phyloP scores from a whole-genome alignment of 2,329 filamentous ascomycete genomes.

The Akanthomyces dipterigenus region DNA sequence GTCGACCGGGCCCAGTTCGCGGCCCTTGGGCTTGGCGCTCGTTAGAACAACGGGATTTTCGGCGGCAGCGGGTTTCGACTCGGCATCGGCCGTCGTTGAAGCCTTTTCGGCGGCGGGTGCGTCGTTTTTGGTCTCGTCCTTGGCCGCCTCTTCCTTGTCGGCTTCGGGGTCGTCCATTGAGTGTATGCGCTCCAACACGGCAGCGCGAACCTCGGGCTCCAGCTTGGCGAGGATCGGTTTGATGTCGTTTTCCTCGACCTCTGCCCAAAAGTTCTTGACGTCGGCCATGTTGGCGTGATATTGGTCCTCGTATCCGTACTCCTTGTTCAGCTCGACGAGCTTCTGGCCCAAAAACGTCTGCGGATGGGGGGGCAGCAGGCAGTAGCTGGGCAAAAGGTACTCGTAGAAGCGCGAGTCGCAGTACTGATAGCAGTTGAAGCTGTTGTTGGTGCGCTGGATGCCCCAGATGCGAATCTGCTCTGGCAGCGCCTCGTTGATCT shows the following conservation, averaged over 20 bases:
- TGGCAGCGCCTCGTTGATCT: conserved; percentile 81
- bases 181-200: conserved; percentile 58
- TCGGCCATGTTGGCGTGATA: conserved; percentile 67
- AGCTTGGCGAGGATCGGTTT: conserved; percentile 60
- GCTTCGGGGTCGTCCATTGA: conserved; percentile 19
- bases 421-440: conserved; percentile 89
- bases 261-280: conserved; percentile 73
- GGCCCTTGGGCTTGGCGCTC: conserved; percentile 32
- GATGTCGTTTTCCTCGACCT: conserved; percentile 74
- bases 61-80: conserved; percentile 15
- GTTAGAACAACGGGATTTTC: conserved; percentile 20
- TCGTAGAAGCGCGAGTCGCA: conserved; percentile 97
- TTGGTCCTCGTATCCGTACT: conserved; percentile 63
- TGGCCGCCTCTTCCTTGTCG: conserved; percentile 18
- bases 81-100: conserved; percentile 16
- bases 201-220: conserved; percentile 55
- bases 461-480: conserved; percentile 94
- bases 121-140: conserved; percentile 19
- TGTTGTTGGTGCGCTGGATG: conserved; percentile 79
- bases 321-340: conserved; percentile 68
- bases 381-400: conserved; percentile 91
- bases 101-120: conserved; percentile 16
- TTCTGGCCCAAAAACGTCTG: conserved; percentile 79
- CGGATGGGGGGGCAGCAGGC: conserved; percentile 85
- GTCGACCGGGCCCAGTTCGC: conserved; percentile 47